Conservation (phyloP, 495 filamentous ascomycete genomes). For the Sporormia fimetaria region DNA sequence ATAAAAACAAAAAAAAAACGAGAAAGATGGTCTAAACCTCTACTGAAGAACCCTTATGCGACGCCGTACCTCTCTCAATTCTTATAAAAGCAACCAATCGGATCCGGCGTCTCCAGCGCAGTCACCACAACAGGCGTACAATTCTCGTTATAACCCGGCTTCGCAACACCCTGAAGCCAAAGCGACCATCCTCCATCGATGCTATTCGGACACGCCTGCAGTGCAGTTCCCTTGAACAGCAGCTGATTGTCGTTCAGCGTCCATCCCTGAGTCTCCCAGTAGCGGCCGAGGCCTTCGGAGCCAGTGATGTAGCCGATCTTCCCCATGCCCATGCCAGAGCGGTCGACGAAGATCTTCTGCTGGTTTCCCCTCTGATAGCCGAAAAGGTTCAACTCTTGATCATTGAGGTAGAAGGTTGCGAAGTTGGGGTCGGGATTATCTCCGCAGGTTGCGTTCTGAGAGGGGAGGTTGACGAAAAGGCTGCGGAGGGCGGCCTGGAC, state of each 20-base stretch:
- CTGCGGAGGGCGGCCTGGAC: slow-evolving; percentile 37
- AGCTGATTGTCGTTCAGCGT: slow-evolving; percentile 36
- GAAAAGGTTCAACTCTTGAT: slow-evolving; percentile 40
- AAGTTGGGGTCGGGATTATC: slow-evolving; percentile 29
- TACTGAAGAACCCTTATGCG: too few relatives aligned
- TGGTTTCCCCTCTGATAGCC: slow-evolving; percentile 29
- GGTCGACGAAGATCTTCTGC: slow-evolving; percentile 43
- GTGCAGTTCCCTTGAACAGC: slow-evolving; percentile 34
- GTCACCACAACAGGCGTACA: slow-evolving; percentile 36
- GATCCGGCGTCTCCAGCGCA: not conserved
- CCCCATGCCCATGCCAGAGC: slow-evolving; percentile 45
- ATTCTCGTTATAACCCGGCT: slow-evolving; percentile 37
- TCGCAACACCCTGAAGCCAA: slow-evolving; percentile 35
- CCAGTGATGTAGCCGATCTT: slow-evolving; percentile 41
- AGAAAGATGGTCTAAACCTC: too few relatives aligned
- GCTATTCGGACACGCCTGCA: slow-evolving; percentile 42
- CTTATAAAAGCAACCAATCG: slow-evolving; percentile 3
- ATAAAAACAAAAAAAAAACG: too few relatives aligned
- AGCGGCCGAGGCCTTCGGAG: slow-evolving; percentile 30
- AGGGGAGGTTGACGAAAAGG: slow-evolving; percentile 36
- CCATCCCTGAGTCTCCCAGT: slow-evolving; percentile 39
- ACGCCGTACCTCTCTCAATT: too few relatives aligned
- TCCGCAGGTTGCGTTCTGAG: slow-evolving; percentile 39
- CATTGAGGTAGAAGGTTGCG: slow-evolving; percentile 41
- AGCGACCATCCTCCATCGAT: slow-evolving; percentile 40